A percentile compares a stretch with the other conserved stretches of the same genome.
phyloP scores from a whole-genome alignment of 2,329 filamentous ascomycete species.

The Calonectria crousiana region DNA sequence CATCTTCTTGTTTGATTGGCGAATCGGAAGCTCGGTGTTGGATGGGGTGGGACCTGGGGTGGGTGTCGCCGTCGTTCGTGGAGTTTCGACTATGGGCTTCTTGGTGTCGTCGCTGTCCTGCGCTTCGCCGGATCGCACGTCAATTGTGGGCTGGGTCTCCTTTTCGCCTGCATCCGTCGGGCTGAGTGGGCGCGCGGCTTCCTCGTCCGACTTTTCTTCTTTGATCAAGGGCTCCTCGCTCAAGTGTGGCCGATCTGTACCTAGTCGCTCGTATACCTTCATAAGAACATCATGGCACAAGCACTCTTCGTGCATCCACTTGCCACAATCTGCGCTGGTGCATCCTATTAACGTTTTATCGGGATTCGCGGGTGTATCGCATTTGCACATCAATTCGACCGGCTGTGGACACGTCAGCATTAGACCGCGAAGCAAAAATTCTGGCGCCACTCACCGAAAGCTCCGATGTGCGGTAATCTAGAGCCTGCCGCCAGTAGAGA shows the following conservation, averaged over 20 bases:
- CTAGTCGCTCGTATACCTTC: constrained; percentile 63
- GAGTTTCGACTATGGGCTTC: constrained; percentile 47
- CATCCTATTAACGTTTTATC: constrained; percentile 72
- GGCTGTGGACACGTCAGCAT: constrained; percentile 53
- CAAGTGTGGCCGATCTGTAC: constrained; percentile 63
- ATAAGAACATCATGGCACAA: constrained; percentile 67
- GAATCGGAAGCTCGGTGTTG: constrained; percentile 39
- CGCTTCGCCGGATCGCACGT: constrained; percentile 62
- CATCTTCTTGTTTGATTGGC: constrained; percentile 49
- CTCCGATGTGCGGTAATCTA: constrained; percentile 68
- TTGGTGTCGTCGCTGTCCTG: constrained; percentile 54
- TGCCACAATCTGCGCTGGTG: constrained; percentile 64
- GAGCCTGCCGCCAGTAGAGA: constrained; percentile 74
- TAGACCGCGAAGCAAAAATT: not conserved
- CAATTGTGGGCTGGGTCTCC: constrained; percentile 64
- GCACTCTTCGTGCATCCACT: constrained; percentile 75
- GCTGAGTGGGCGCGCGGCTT: constrained; percentile 59
- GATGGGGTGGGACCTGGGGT: constrained; percentile 47
- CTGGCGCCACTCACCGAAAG: constrained; percentile 64
- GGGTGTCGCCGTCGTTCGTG: constrained; percentile 47
- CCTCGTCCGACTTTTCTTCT: constrained; percentile 51
- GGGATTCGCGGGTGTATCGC: constrained; percentile 71
- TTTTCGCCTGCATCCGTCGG: constrained; percentile 64
- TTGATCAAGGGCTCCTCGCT: constrained; percentile 54
- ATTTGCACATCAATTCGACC: constrained; percentile 69